Evolutionary conservation across 78 protist species (phyloP), one percentile per base, ranked within the genome.

Genomic region (Dictyostelium capitatum): DNA sequence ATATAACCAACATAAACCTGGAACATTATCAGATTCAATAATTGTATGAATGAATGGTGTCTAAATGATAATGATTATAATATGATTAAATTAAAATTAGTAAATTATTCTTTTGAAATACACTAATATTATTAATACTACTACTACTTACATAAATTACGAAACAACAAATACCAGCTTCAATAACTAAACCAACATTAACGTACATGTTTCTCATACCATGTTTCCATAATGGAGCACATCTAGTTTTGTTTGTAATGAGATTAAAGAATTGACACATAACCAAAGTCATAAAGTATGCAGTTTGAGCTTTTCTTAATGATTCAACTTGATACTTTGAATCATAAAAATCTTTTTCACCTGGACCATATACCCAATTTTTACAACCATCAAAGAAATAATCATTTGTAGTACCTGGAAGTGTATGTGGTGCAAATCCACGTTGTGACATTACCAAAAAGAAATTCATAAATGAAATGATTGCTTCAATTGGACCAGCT

Each of bases 181-280:
- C 98, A 67, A 93, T 92, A 72, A 95, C 3, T 10, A 96, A 79
- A 77, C 96, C 97, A 57, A 83, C 62, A 84, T 80, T 96, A n/a
- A 97, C 94, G 25, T n/a, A 48, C 82, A 23, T 43, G 90, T 97
- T 97, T 23, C 79, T 70, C 93, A 96, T 62, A 37, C 95, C 96
- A 20, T 96, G 97, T 28, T 62, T 62, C 95, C 97, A 95, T 56
- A 98, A 4, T 20, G 99, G 97, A n/a, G 96, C 90, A 5, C 56
- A 72, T 25, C 98, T 69, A 32, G 99, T 97, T 89, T 96, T 97
- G 93, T 97, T 95, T 32, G 97, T 91, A 54, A 97, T 64, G n/a
- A 97, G n/a, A 69, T 97, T 95, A 17, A 97, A 97, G 98, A 97
- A 96, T 89, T 98, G 99, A 37, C 89, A 96, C 56, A 83, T 72